These are phyloP conservation scores for Spathaspora boniae DNA, from an alignment of 805 yeast genomes.

Conservation along the genomic window DNA sequence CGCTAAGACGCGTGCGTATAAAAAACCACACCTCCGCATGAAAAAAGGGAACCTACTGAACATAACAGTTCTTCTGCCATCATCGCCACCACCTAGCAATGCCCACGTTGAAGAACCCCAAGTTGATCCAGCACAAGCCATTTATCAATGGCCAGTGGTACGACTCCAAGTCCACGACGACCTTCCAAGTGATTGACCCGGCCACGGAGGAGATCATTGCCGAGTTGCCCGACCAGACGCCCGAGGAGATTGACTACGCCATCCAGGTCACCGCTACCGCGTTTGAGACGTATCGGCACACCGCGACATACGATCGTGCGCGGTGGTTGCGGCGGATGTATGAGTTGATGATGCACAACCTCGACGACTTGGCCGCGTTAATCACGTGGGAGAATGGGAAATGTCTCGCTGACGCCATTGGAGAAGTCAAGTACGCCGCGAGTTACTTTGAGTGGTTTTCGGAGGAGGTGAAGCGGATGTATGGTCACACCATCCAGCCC, in stretches of 20 bases:
- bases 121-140: slow-evolving; percentile 29
- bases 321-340: slow-evolving; percentile 47
- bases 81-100: no score
- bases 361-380: slow-evolving; percentile 54
- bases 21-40: no score
- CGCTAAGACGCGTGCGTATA: no score
- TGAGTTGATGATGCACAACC: slow-evolving; percentile 50
- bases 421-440: slow-evolving; percentile 59
- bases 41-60: no score
- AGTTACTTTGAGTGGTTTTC: slow-evolving; percentile 43
- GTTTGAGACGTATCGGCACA: slow-evolving; percentile 43
- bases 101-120: slow-evolving; percentile 28
- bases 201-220: slow-evolving; percentile 35
- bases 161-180: slow-evolving; percentile 32
- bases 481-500: slow-evolving; percentile 58
- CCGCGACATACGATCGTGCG: slow-evolving; percentile 49
- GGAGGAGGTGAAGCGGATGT: slow-evolving; percentile 55
- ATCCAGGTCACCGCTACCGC: slow-evolving; percentile 47
- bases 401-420: slow-evolving; percentile 49
- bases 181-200: slow-evolving; percentile 38
- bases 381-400: slow-evolving; percentile 63
- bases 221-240: slow-evolving; percentile 43
- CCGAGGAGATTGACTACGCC: slow-evolving; percentile 41
- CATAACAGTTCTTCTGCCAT: no score
- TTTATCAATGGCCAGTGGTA: slow-evolving; percentile 40